phyloP scores from a whole-genome alignment of 2,329 filamentous ascomycete genomes.

The Aspergillus tubingensis region DNA sequence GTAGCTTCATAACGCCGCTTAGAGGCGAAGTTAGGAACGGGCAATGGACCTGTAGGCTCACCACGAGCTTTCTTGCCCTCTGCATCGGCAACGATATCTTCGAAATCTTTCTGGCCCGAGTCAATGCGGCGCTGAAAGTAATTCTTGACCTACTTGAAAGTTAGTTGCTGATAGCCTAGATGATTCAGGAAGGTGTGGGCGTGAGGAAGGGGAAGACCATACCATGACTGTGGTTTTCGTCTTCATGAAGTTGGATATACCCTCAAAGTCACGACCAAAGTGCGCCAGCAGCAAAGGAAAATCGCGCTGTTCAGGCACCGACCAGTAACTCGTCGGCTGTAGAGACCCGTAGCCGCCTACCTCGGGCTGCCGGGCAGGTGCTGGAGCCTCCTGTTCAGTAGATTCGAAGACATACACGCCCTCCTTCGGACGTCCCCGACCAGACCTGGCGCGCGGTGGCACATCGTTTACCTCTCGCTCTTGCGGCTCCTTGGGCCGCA shows the following conservation, averaged over 20 bases:
- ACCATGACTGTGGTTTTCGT: conserved; percentile 57
- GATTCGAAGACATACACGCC: conserved; percentile 40
- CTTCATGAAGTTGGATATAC: conserved; percentile 53
- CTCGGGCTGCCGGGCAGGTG: conserved; percentile 29
- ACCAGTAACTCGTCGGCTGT: conserved; percentile 55
- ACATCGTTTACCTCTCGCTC: conserved; percentile 28
- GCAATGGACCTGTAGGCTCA: conserved; percentile 47
- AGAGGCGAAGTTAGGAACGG: conserved; percentile 45
- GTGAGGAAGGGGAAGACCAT: conserved; percentile 20
- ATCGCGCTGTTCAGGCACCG: conserved; percentile 52
- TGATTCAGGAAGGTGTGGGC: background rate
- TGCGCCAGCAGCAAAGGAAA: conserved; percentile 49
- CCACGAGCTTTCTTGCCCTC: conserved; percentile 49
- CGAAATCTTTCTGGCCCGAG: conserved; percentile 47
- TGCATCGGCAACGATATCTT: conserved; percentile 44
- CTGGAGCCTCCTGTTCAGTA: conserved; percentile 30
- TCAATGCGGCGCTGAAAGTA: conserved; percentile 50
- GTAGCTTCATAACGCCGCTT: conserved; percentile 53
- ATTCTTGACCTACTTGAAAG: conserved; percentile 48
- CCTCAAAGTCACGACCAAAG: conserved; percentile 52
- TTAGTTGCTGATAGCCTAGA: background rate
- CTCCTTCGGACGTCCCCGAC: conserved; percentile 36
- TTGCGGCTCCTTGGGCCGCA: conserved; percentile 30
- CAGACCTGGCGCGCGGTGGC: conserved; percentile 28
- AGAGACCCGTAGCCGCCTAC: conserved; percentile 38